Evolutionary conservation across 371 early-diverging fungal species (phyloP).

Genomic region (Lichtheimia hyalospora): DNA sequence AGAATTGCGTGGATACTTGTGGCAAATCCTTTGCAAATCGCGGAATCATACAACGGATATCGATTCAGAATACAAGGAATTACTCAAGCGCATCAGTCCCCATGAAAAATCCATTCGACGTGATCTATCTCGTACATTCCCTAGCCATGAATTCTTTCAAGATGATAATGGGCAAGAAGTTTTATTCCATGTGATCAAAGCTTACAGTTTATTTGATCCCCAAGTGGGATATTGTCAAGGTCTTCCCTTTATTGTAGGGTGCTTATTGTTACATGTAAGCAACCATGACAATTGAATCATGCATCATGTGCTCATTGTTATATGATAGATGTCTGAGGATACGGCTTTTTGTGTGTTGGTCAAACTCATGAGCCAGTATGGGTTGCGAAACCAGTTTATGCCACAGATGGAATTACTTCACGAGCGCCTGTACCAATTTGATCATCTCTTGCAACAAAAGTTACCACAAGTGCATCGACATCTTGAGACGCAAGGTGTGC

Average conservation of each 20-base stretch:
- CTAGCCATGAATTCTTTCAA: constrained; percentile 76
- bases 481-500: constrained; percentile 69
- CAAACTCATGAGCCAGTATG: constrained; percentile 66
- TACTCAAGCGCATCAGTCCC: constrained; percentile 72
- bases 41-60: constrained; percentile 62
- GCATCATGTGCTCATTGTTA: no score
- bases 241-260: constrained; percentile 86
- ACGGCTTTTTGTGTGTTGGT: constrained; percentile 86
- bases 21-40: constrained; percentile 73
- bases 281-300: background rate
- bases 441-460: constrained; percentile 71
- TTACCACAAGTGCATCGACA: constrained; percentile 71
- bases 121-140: constrained; percentile 89
- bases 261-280: constrained; percentile 80
- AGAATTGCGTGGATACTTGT: constrained; percentile 80
- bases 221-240: constrained; percentile 98
- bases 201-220: constrained; percentile 87
- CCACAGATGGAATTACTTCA: constrained; percentile 84
- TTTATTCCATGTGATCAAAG: constrained; percentile 84
- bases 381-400: constrained; percentile 76
- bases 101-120: constrained; percentile 86
- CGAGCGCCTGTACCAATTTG: constrained; percentile 82
- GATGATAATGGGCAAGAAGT: constrained; percentile 80
- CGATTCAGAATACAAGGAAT: constrained; percentile 76
- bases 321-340: constrained; percentile 78